phyloP scores from a whole-genome alignment of 1,284 basidiomycete genomes.

The Apiotrichum akiyoshidainum region DNA sequence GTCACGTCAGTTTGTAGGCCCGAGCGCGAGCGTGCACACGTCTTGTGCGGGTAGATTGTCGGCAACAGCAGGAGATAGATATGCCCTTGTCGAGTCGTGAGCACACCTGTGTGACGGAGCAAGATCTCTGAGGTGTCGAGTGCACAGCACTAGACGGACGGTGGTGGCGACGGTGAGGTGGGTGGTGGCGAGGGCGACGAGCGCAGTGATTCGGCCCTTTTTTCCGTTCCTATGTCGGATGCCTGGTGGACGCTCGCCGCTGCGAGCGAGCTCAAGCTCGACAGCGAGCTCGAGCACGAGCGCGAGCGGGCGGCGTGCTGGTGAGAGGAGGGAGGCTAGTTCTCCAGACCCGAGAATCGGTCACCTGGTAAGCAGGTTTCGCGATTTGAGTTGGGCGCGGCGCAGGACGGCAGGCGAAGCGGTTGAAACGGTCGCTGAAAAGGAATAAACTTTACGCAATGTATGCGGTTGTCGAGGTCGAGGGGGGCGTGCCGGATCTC shows the following conservation, averaged over 20 bases:
- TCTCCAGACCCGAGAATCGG: too few species aligned
- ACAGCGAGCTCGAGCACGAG: background rate
- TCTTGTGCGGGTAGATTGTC: background rate
- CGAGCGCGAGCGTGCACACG: background rate
- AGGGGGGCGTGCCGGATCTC: too few species aligned
- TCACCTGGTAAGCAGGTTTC: too few species aligned
- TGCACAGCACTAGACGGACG: background rate
- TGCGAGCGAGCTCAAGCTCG: constrained; percentile 1
- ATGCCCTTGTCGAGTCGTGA: background rate
- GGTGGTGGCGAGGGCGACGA: background rate
- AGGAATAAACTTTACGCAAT: too few species aligned
- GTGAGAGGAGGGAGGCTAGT: too few species aligned
- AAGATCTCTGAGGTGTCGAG: too few species aligned
- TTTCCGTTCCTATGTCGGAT: background rate
- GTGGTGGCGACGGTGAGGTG: background rate
- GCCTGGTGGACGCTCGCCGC: background rate
- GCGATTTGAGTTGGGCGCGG: too few species aligned
- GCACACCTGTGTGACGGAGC: too few species aligned
- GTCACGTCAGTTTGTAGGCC: background rate
- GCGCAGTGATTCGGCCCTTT: background rate
- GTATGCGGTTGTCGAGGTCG: too few species aligned
- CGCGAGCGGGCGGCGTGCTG: background rate
- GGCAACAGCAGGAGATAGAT: background rate
- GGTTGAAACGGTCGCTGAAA: too few species aligned
- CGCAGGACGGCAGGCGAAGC: too few species aligned